Evolutionary conservation across 345 rosid species (phyloP).

Genomic region (Populus pruinosa): DNA sequence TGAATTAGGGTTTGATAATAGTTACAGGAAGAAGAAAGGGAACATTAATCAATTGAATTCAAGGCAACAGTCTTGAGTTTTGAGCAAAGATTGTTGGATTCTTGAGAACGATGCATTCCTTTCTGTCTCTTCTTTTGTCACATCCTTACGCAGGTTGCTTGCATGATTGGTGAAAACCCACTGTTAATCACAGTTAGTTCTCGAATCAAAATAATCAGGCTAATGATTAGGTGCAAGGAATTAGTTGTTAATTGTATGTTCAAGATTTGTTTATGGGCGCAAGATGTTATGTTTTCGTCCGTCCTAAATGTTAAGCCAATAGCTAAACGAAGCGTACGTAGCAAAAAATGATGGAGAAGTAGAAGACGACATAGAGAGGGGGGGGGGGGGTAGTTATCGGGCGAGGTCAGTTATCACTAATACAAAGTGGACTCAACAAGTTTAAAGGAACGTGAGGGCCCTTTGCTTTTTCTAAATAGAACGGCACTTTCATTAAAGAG

Average conservation of each 20-base stretch:
- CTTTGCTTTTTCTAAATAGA: conserved; percentile 22
- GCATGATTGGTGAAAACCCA: conserved; percentile 9
- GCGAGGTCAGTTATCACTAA: conserved; percentile 43
- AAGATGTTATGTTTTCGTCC: conserved; percentile 8
- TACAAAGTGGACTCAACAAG: conserved; percentile 14
- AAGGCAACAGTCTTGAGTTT: background rate
- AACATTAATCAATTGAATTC: too few relatives aligned
- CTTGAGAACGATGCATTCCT: background rate
- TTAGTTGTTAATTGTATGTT: background rate
- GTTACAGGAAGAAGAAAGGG: background rate
- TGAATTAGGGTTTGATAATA: background rate
- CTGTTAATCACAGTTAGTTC: background rate
- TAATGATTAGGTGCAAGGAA: conserved; percentile 22
- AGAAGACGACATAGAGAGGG: conserved; percentile 23
- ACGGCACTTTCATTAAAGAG: background rate
- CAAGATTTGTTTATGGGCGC: background rate
- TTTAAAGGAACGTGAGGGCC: conserved; percentile 13
- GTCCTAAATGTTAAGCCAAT: conserved; percentile 4
- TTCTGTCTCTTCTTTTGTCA: conserved; percentile 23
- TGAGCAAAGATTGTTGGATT: background rate
- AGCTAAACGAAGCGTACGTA: background rate
- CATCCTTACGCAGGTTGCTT: conserved; percentile 8
- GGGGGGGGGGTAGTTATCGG: background rate
- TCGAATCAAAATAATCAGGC: conserved; percentile 6
- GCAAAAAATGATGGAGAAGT: conserved; percentile 28